Evolutionary conservation across 306 rosid genomes (phyloP).

Genomic region (Sicyos baderoa): DNA sequence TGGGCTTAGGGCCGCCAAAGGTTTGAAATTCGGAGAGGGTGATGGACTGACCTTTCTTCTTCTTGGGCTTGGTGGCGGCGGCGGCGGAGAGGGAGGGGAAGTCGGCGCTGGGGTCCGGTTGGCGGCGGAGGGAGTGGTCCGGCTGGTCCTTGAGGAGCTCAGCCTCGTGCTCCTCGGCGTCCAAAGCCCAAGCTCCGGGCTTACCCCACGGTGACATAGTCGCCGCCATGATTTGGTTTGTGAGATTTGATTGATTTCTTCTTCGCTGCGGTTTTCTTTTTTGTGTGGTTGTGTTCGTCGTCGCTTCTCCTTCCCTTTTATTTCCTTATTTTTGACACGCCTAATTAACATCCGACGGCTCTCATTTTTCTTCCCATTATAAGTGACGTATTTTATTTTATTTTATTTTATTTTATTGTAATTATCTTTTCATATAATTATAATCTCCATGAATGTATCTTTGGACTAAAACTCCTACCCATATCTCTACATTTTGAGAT

Average conservation of each 20-base stretch:
- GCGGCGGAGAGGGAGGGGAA: constrained; percentile 85
- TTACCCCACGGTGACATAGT: constrained; percentile 78
- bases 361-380: not conserved
- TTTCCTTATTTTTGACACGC: not conserved
- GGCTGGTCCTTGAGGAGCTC: constrained; percentile 50
- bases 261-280: not conserved
- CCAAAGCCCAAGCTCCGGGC: constrained; percentile 97
- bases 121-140: not conserved
- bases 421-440: too few relatives aligned
- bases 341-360: not conserved
- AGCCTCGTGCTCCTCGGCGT: constrained; percentile 62
- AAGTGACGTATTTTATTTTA: too few relatives aligned
- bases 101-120: constrained; percentile 32
- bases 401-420: too few relatives aligned
- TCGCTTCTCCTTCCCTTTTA: not conserved
- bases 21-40: constrained; percentile 54
- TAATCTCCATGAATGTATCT: too few relatives aligned
- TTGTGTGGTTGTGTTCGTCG: constrained; percentile 12
- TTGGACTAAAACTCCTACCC: too few relatives aligned
- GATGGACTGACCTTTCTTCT: constrained; percentile 66
- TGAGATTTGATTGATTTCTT: not conserved
- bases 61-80: constrained; percentile 62
- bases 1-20: constrained; percentile 20
- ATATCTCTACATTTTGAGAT: too few relatives aligned
- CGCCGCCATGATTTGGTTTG: constrained; percentile 61